Base-by-base conservation (phyloP, 2,329 filamentous ascomycete species). In the Stemphylium vesicarium region DNA sequence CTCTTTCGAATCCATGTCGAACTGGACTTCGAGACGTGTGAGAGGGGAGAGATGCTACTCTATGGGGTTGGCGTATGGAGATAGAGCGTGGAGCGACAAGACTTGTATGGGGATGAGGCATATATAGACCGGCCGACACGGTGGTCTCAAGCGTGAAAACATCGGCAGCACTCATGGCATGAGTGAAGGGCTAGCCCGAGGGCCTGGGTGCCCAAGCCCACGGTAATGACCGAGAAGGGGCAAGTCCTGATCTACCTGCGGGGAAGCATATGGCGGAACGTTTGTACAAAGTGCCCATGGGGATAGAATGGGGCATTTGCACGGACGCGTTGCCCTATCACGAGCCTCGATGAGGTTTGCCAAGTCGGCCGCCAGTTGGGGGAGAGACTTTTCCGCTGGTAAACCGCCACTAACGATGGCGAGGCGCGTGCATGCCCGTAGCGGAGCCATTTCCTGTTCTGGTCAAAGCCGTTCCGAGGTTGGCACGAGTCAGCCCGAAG, bases 371-470 rank as follows among this genome's bases (percentile, higher is more conserved):
- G 40, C 42, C 41, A 43, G 37, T 29, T 26, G 22, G 35, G 20
- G 35, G 41, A 56, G 58, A 57, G 48, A 58, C 59, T 59, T 65
- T 53, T 60, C 60, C 62, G 57, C 36, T 32, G 15, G 8, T 65
- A 60, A 37, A 24, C 58, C 62, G 62, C 62, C 60, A 52, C 62
- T 63, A 65, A 38, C 26, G 9, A 39, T 8, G 37, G 20, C 37
- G 7, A 16, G 15, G 37, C 26, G 35, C 35, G 37, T 33, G 37
- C 26, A 8, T 33, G 29, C 11, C 13, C 24, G 37, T 24, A 12
- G 41, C 50, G 50, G 55, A 11, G n/a, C 37, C 35, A 20, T 36
- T 50, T 40, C 54, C 50, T 37, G 10, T 47, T 49, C 18, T 38
- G 42, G 37, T 13, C 9, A 16, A 13, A 22, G 37, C 32, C 32